Evolutionary conservation across 2,329 filamentous ascomycete species (phyloP).

Genomic region (Triangularia verruculosa): DNA sequence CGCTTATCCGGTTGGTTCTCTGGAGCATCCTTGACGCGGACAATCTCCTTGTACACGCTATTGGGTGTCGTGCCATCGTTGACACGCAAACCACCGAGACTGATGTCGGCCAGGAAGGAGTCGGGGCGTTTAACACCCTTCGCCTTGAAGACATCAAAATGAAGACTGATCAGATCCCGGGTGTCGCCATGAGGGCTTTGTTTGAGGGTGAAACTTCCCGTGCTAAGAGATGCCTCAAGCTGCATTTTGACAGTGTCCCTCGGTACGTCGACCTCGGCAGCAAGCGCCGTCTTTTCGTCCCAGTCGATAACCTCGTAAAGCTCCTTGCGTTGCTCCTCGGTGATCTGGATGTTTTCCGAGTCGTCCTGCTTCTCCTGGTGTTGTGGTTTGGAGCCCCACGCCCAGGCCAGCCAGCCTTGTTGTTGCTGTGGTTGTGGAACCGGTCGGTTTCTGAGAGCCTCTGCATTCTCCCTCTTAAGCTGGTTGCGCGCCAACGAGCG

Average conservation of each 20-base stretch:
- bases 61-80: constrained; percentile 94
- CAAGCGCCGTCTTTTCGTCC: constrained; percentile 89
- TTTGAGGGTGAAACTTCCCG: constrained; percentile 92
- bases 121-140: constrained; percentile 88
- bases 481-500: constrained; percentile 90
- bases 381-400: constrained; percentile 74
- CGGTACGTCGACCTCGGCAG: constrained; percentile 84
- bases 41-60: constrained; percentile 90
- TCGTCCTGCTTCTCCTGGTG: constrained; percentile 52
- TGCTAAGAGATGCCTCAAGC: constrained; percentile 87
- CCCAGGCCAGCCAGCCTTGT: constrained; percentile 88
- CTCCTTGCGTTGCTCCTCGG: constrained; percentile 92
- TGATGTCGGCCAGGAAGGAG: constrained; percentile 83
- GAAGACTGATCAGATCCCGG: constrained; percentile 80
- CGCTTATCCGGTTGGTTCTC: constrained; percentile 45
- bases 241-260: constrained; percentile 91
- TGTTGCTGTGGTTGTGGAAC: constrained; percentile 53
- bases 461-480: constrained; percentile 89
- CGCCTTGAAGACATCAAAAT: constrained; percentile 92
- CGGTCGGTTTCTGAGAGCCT: constrained; percentile 68
- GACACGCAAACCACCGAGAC: constrained; percentile 86
- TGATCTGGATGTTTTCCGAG: constrained; percentile 80
- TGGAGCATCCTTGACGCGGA: constrained; percentile 87
- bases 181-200: constrained; percentile 75
- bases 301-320: constrained; percentile 97